These are phyloP conservation scores for Yamadazyma sp. DNA, from an alignment of 1,139 yeast species.

Conservation along the genomic window DNA sequence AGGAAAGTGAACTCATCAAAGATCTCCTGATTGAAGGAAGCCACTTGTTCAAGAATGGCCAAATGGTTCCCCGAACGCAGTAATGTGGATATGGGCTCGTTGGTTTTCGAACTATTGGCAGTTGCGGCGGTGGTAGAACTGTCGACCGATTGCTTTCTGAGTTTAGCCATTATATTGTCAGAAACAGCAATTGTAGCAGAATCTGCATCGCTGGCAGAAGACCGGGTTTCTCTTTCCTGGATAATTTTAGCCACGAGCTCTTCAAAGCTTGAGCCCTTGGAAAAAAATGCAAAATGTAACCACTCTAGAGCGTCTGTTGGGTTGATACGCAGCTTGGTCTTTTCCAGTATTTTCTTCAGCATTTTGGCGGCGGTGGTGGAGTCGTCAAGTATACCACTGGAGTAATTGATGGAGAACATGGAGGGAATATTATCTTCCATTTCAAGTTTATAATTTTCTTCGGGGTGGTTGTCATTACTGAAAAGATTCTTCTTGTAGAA, in stretches of 20 bases:
- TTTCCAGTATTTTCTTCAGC: slow-evolving; percentile 1
- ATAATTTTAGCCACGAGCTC: slow-evolving; percentile 23
- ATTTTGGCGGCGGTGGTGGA: slow-evolving; percentile 10
- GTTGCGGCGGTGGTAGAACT: no score
- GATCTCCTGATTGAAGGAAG: slow-evolving; percentile 10
- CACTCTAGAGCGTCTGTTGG: slow-evolving; percentile 51
- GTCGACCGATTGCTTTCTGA: slow-evolving; percentile 1
- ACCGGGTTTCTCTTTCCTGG: slow-evolving; percentile 6
- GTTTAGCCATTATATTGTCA: neutral
- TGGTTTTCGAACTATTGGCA: no score
- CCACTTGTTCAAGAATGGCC: slow-evolving; percentile 14
- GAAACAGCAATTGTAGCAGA: no score
- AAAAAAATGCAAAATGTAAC: slow-evolving; percentile 67
- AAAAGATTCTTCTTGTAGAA: slow-evolving; percentile 27
- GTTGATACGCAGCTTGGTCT: neutral
- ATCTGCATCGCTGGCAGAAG: neutral
- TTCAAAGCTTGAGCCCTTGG: slow-evolving; percentile 28
- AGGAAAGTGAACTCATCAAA: slow-evolving; percentile 1
- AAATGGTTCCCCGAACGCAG: slow-evolving; percentile 13
- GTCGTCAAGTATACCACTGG: neutral
- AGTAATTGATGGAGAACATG: slow-evolving; percentile 8
- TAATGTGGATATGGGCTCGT: slow-evolving; percentile 15
- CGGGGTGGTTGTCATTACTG: slow-evolving; percentile 11
- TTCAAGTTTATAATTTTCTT: slow-evolving; percentile 4
- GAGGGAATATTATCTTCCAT: slow-evolving; percentile 9